These are phyloP conservation scores for Trichosporon inkin DNA, from an alignment of 1,284 basidiomycete genomes.

Conservation along the genomic window DNA sequence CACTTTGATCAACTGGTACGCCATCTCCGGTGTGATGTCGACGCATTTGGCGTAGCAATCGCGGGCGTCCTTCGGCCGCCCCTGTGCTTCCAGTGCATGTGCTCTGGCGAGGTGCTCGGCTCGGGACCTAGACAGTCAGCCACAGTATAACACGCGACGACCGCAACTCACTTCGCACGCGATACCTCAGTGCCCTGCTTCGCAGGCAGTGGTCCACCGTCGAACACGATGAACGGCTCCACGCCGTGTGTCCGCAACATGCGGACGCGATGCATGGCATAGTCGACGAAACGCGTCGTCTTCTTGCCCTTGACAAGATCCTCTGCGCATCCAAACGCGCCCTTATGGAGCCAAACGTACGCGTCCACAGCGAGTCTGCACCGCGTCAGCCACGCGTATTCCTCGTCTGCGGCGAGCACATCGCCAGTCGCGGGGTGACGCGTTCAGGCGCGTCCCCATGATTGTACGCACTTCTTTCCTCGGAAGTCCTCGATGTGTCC, in stretches of 20 bases:
- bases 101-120: slow-evolving; percentile 58
- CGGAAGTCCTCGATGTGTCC: slow-evolving; percentile 74
- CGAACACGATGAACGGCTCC: slow-evolving; percentile 89
- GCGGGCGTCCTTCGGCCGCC: slow-evolving; percentile 71
- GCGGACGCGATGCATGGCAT: slow-evolving; percentile 87
- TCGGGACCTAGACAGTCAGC: slow-evolving; percentile 46
- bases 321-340: slow-evolving; percentile 83
- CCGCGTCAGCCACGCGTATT: background rate
- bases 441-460: slow-evolving; percentile 6
- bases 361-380: slow-evolving; percentile 39
- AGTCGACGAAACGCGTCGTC: slow-evolving; percentile 90
- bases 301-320: slow-evolving; percentile 79
- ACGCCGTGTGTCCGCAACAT: slow-evolving; percentile 80
- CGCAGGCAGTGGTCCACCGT: slow-evolving; percentile 90
- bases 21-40: slow-evolving; percentile 96
- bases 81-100: slow-evolving; percentile 67
- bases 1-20: slow-evolving; percentile 94
- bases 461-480: slow-evolving; percentile 61
- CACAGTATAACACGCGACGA: background rate
- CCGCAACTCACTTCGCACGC: slow-evolving; percentile 57
- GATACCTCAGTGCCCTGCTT: slow-evolving; percentile 86
- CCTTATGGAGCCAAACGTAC: slow-evolving; percentile 98
- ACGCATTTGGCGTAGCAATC: slow-evolving; percentile 87
- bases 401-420: no score
- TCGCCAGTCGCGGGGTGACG: no score